Evolutionary conservation across 345 rosid genomes (phyloP), one percentile per base, ranked within the genome.

Genomic region (Mercurialis annua): DNA sequence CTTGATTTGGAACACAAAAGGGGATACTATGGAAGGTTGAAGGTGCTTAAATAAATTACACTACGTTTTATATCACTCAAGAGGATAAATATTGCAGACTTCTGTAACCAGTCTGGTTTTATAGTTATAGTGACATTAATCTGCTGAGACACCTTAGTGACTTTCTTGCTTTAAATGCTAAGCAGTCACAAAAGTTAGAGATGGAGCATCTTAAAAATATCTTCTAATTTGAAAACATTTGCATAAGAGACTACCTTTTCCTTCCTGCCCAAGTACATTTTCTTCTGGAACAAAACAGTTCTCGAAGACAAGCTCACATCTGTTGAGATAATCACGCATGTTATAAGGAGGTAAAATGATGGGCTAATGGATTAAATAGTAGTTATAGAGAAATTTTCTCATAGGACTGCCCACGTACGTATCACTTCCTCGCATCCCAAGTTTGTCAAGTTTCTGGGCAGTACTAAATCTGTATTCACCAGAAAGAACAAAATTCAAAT

Each of bases 341-440:
- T 87, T 67, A 86, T 76, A 50, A 33, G 59, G 70, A 67, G 52
- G 54, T 67, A 68, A 44, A 68, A 53, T 30, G 68, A 31, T 64
- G 53, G 44, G 50, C 26, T 2, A 49, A 23, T 42, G 29, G 66
- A 68, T 17, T 52, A 24, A 10, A 73, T 18, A n/a, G n/a, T n/a
- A n/a, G n/a, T n/a, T n/a, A 70, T 49, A 61, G 30, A 71, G 12
- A 73, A 65, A 7, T 67, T 50, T 59, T 60, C 33, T 61, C 15
- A 70, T 47, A 76, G 69, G 42, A 70, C 52, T 66, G 57, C 57
- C 56, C 49, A 50, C 81, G 58, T 84, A 93, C 94, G 97, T 93
- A 76, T 93, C 98, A 55, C 98, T 90, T 82, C 98, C 98, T 23
- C 96, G 87, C 97, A 93, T 93, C 65, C 98, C 97, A 51, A 89